A percentile compares a stretch with the other conserved stretches of the same genome.
phyloP scores from a whole-genome alignment of 495 filamentous ascomycete genomes.

The Penicillium tannophilum region DNA sequence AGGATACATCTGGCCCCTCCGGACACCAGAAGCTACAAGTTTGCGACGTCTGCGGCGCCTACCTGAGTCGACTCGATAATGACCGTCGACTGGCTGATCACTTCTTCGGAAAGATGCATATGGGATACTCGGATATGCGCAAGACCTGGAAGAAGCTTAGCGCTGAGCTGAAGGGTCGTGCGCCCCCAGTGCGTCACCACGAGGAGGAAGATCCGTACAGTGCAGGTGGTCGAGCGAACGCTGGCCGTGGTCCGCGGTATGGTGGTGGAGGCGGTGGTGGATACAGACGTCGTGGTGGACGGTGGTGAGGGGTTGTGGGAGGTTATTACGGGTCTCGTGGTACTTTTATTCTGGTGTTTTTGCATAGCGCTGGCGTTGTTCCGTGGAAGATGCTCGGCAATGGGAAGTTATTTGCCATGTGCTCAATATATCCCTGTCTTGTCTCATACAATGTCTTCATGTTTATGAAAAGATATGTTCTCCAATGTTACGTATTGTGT shows the following conservation, averaged over 20 bases:
- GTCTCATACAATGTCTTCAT: constrained; percentile 4
- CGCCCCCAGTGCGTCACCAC: constrained; percentile 58
- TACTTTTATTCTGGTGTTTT: constrained; percentile 21
- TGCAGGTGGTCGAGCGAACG: constrained; percentile 45
- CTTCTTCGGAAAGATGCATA: constrained; percentile 99
- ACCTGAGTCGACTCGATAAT: constrained; percentile 88
- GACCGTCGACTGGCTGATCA: constrained; percentile 93
- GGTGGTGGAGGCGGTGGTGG: constrained; percentile 42
- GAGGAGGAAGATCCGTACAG: constrained; percentile 54
- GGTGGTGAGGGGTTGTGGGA: constrained; percentile 34
- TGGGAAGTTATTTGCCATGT: constrained; percentile 18
- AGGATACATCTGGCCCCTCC: constrained; percentile 85
- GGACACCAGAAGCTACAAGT: constrained; percentile 98
- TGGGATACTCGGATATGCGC: constrained; percentile 97
- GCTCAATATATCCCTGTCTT: constrained; percentile 26
- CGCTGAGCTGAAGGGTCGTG: constrained; percentile 78
- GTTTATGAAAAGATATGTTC: constrained; percentile 2
- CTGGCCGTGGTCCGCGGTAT: constrained; percentile 56
- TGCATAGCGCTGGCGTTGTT: constrained; percentile 54
- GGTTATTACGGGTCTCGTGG: constrained; percentile 18
- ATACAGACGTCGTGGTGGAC: constrained; percentile 44
- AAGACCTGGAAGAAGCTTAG: constrained; percentile 84
- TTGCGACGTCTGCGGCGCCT: constrained; percentile 96
- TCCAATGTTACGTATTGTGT: neutral
- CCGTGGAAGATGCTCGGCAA: constrained; percentile 22